Evolutionary conservation across 495 filamentous ascomycete species (phyloP), one percentile per base, ranked within the genome.

Genomic region (Penicillium atrosanguineum): DNA sequence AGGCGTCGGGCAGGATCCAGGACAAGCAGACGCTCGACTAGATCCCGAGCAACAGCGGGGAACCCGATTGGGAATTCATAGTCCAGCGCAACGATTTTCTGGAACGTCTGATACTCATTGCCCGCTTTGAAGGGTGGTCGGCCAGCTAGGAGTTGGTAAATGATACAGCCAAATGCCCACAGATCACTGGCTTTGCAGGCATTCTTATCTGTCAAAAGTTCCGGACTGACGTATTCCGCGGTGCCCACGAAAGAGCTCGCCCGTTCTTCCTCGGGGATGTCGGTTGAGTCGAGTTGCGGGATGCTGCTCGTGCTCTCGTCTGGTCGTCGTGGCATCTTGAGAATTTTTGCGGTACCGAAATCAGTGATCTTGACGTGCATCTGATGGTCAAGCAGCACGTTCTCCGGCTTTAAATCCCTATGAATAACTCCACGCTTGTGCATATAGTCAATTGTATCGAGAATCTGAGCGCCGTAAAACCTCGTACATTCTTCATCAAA

Each of bases 101-200:
- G 95, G 68, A 99, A 99, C 0, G 95, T 99, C 56, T 89, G 82
- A 61, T 97, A 99, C 69, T 99, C 95, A 59, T 96, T 96, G n/a
- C 79, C 88, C 2, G 87, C 95, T 69, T 99, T 99, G 77, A 99
- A 99, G 0, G 95, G 95, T 14, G 95, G 95, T 43, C 95, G 83
- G 15, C 95, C 95, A 25, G 88, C 88, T 34, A 99, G 74, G 28
- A 99, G 80, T 71, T 99, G 95, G 68, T 96, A 99, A 52, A 99
- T 87, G 55, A 99, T 99, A 70, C 95, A 99, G n/a, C 95, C 95
- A 76, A 97, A 97, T 4, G 95, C 95, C 95, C 95, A 99, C 29
- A 99, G 71, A 68, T 99, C 95, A 63, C 92, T 96, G 19, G 95
- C 91, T 73, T 97, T 99, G 75, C 95, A 96, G 9, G 93, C 94